Percentiles rank a stretch among this genome's conserved stretches.
Evolutionary conservation across 1,284 basidiomycete genomes (phyloP).

Genomic region (Xanthoconium separans): DNA sequence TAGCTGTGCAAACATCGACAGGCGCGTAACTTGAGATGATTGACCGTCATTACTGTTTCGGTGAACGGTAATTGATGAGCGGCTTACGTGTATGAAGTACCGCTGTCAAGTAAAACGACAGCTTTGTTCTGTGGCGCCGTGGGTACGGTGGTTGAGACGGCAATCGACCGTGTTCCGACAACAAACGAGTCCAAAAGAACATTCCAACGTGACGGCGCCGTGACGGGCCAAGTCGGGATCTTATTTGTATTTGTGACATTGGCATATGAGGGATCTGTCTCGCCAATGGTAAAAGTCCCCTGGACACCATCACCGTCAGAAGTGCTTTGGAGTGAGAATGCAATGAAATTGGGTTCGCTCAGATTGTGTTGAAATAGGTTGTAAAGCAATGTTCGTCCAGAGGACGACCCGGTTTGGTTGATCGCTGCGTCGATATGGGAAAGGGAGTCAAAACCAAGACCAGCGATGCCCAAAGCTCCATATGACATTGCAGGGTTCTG

Average conservation of each 20-base stretch:
- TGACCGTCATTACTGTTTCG: conserved; percentile 3
- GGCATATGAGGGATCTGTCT: conserved; percentile 60
- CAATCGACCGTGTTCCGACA: conserved; percentile 48
- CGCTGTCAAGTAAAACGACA: conserved; percentile 72
- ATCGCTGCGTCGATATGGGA: conserved; percentile 64
- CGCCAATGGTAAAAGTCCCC: conserved; percentile 71
- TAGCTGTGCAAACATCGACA: conserved; percentile 56
- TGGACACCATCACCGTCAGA: conserved; percentile 52
- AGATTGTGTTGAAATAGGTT: conserved; percentile 71
- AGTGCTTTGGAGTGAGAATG: conserved; percentile 66
- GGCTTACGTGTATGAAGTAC: conserved; percentile 74
- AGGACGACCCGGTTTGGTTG: conserved; percentile 52
- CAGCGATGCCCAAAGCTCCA: conserved; percentile 69
- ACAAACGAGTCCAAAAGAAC: conserved; percentile 70
- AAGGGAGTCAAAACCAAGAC: conserved; percentile 75
- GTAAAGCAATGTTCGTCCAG: conserved; percentile 68
- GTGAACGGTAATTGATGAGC: conserved; percentile 1
- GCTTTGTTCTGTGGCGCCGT: conserved; percentile 64
- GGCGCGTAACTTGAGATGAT: conserved; percentile 57
- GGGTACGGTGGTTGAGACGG: conserved; percentile 53
- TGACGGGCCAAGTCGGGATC: conserved; percentile 70
- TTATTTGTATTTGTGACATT: conserved; percentile 51
- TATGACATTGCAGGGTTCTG: conserved; percentile 71
- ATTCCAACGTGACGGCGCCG: conserved; percentile 66
- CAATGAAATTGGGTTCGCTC: conserved; percentile 71